A percentile compares a stretch with the other conserved stretches of the same genome.
Conservation (phyloP, 1,284 basidiomycete species). For the Coriolopsis trogii region DNA sequence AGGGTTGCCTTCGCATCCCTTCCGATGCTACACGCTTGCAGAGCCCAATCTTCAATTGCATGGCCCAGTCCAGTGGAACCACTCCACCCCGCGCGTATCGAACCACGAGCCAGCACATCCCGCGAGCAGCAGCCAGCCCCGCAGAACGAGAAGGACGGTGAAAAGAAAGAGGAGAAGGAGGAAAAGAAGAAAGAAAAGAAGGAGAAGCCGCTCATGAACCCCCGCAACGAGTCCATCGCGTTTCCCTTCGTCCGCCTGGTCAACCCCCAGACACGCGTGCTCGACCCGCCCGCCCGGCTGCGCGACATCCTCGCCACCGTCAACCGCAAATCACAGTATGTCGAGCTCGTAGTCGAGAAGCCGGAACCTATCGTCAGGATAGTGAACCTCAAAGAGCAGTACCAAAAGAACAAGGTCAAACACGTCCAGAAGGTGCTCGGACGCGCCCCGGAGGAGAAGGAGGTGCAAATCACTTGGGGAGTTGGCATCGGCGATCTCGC, state of each 20-base stretch:
- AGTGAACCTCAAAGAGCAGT: constrained; percentile 41
- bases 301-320: constrained; percentile 42
- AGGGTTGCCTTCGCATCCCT: no score
- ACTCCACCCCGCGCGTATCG: no score
- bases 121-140: background rate
- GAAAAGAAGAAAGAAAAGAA: constrained; percentile 1
- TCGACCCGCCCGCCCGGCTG: constrained; percentile 39
- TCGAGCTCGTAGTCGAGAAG: constrained; percentile 51
- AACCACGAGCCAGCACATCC: background rate
- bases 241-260: constrained; percentile 48
- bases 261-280: constrained; percentile 48
- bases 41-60: no score
- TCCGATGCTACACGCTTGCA: no score
- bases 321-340: constrained; percentile 43
- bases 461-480: constrained; percentile 76
- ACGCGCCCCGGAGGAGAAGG: constrained; percentile 54
- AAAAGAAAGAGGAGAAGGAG: no score
- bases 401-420: constrained; percentile 36
- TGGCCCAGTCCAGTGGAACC: no score
- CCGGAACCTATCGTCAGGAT: constrained; percentile 59
- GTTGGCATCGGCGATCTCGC: constrained; percentile 60
- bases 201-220: constrained; percentile 10
- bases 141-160: background rate
- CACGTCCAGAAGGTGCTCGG: constrained; percentile 37
- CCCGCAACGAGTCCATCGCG: constrained; percentile 31